Percentiles rank a stretch among this genome's conserved stretches.
Conservation (phyloP, 768 basidiomycete genomes). For the Baorangia bicolor region DNA sequence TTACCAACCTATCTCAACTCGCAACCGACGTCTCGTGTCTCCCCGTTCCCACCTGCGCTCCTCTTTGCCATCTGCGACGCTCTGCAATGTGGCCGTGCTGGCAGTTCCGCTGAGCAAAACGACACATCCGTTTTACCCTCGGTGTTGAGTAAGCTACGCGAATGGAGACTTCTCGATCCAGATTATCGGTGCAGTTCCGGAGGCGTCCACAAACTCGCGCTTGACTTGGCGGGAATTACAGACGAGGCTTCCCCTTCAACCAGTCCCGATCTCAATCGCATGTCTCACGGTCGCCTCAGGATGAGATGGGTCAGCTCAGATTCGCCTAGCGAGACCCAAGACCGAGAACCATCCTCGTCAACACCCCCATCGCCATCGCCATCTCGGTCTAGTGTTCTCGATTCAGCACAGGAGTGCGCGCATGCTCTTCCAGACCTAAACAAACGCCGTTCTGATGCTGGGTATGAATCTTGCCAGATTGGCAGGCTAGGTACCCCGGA, state of each 20-base stretch:
- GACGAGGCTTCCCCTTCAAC: neutral
- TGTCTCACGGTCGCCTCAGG: slow-evolving; percentile 6
- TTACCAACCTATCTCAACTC: slow-evolving; percentile 12
- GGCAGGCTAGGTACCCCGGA: slow-evolving; percentile 9
- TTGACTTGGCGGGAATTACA: slow-evolving; percentile 17
- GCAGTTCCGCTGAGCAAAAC: neutral
- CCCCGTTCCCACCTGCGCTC: slow-evolving; percentile 14
- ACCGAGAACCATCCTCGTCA: neutral
- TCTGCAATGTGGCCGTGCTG: slow-evolving; percentile 2
- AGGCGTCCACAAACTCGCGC: slow-evolving; percentile 17
- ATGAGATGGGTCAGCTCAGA: slow-evolving; percentile 20
- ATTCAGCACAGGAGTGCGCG: neutral
- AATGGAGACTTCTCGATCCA: slow-evolving; percentile 26
- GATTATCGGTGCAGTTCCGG: slow-evolving; percentile 10
- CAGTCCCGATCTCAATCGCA: neutral
- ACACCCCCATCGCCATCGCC: neutral
- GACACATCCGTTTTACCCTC: slow-evolving; percentile 16
- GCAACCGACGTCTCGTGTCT: neutral
- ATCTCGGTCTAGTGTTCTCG: slow-evolving; percentile 4
- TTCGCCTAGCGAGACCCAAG: slow-evolving; percentile 3
- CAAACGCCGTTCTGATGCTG: slow-evolving; percentile 2
- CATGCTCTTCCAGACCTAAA: neutral
- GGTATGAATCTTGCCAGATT: neutral
- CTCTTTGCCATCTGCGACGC: slow-evolving; percentile 25
- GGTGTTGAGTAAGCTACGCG: slow-evolving; percentile 24